Evolutionary conservation across 306 rosid species (phyloP).

Genomic region (Cicer chorassanicum): DNA sequence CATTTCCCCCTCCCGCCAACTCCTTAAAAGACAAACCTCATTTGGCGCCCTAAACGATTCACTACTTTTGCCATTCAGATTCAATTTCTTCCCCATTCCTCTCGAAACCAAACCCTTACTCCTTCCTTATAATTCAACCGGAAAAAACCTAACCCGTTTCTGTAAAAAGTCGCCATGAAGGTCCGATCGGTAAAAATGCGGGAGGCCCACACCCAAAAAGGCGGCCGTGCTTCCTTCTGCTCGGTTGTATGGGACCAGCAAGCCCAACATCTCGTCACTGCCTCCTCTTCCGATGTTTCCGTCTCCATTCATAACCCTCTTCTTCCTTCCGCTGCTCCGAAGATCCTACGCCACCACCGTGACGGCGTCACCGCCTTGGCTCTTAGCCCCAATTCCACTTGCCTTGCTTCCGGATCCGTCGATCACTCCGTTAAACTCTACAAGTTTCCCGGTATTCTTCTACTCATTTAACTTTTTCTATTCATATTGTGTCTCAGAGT

Average conservation of each 20-base stretch:
- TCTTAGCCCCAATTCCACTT: slow-evolving; percentile 90
- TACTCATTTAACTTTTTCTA: not conserved
- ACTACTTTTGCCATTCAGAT: slow-evolving; percentile 16
- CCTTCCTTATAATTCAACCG: not conserved
- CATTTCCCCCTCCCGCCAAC: slow-evolving; percentile 45
- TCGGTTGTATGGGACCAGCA: slow-evolving; percentile 89
- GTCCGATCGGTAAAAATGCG: slow-evolving; percentile 81
- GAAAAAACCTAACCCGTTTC: not conserved
- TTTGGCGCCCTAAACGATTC: slow-evolving; percentile 43
- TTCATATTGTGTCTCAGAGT: too few species aligned
- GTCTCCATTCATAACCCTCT: slow-evolving; percentile 79
- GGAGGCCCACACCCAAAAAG: slow-evolving; percentile 86
- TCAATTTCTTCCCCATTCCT: not conserved
- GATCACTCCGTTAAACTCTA: slow-evolving; percentile 96
- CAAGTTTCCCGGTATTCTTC: slow-evolving; percentile 79
- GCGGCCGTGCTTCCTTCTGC: slow-evolving; percentile 71
- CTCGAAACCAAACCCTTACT: not conserved
- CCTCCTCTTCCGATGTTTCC: slow-evolving; percentile 70
- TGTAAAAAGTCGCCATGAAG: slow-evolving; percentile 60
- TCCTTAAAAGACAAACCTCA: slow-evolving; percentile 26
- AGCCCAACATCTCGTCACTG: slow-evolving; percentile 73
- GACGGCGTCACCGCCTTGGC: slow-evolving; percentile 93
- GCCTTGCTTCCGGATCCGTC: slow-evolving; percentile 93
- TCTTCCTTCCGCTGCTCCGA: slow-evolving; percentile 66
- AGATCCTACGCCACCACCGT: slow-evolving; percentile 84